Evolutionary conservation across 2,329 filamentous ascomycete genomes (phyloP), one percentile per base, ranked within the genome.

Genomic region (Neobulgaria alba): DNA sequence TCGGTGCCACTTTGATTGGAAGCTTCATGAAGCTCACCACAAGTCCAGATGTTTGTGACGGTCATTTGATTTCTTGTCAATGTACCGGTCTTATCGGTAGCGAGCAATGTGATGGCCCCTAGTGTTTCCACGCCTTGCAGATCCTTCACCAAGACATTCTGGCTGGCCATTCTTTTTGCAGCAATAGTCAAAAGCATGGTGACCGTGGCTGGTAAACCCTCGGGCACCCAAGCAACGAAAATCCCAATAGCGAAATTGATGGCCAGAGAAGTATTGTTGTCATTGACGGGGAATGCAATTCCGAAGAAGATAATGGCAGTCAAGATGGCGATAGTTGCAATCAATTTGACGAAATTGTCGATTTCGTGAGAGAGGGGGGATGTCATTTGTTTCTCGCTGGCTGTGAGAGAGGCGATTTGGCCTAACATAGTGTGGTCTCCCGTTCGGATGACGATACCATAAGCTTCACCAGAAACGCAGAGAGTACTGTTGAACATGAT

Each of bases 391-490:
- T 55, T 67, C 71, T 26, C 75, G 71, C 43, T 79, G 77, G 38
- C 39, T 86, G 69, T 66, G 63, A 8, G 62, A 50, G 50, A 81
- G 69, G 83, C 82, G 54, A 88, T 87, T 56, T 78, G 78, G 52
- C 83, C 83, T 39, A 88, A 79, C 59, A 86, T 79, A 19, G 83
- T 87, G 43, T 69, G 61, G 79, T 86, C 84, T 33, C 75, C 82
- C 17, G 77, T 83, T 23, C 75, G 71, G 39, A 79, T 72, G 37
- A 85, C 80, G 39, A 86, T 73, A 42, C 81, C 82, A n/a, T 69
- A 77, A 33, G 75, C 82, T 44, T 82, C 76, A 35, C 82, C 82
- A 45, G 79, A 77, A 3, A 79, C 82, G 51, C 85, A 71, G 17
- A 77, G 79, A 48, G 78, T 83, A 44, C 77, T 80, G 4, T 61